A percentile compares a stretch with the other conserved stretches of the same genome.
These are phyloP conservation scores for Aspergillus pseudonomiae DNA, from an alignment of 2,329 filamentous ascomycete genomes.

Conservation along the genomic window DNA sequence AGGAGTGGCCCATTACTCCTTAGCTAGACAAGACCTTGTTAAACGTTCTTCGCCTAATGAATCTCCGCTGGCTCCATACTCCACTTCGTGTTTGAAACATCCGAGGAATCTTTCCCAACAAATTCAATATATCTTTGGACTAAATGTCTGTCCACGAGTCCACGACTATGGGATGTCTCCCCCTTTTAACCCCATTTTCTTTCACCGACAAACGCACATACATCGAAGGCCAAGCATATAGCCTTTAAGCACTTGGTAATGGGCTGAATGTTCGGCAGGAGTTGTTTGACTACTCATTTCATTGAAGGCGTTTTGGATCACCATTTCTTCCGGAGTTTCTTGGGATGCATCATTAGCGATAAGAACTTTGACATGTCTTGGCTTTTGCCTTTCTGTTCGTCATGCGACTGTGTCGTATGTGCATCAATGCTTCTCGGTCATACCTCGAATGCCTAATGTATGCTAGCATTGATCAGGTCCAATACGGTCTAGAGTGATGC, in stretches of 20 bases:
- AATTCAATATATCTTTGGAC: not conserved
- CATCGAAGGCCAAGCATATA: not conserved
- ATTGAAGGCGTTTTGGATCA: conserved; percentile 1
- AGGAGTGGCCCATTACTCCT: not conserved
- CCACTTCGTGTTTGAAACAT: not conserved
- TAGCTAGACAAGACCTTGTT: not conserved
- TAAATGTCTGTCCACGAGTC: not conserved
- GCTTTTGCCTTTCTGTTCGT: not conserved
- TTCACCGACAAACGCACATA: conserved; percentile 2
- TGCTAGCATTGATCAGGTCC: not conserved
- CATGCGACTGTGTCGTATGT: not conserved
- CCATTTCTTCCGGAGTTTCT: conserved; percentile 6
- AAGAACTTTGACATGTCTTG: conserved; percentile 1
- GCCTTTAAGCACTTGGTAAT: not conserved
- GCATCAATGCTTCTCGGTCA: not conserved
- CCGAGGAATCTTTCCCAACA: not conserved
- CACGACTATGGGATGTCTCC: not conserved
- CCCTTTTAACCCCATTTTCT: not conserved
- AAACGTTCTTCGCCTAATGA: not conserved
- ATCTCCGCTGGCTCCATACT: not conserved
- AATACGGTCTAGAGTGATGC: not conserved
- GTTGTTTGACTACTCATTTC: not conserved
- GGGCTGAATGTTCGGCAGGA: too few species aligned
- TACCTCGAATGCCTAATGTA: not conserved
- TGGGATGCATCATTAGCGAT: conserved; percentile 9